Base-by-base conservation (phyloP, 2,329 filamentous ascomycete species). In the Aspergillus udagawae region DNA sequence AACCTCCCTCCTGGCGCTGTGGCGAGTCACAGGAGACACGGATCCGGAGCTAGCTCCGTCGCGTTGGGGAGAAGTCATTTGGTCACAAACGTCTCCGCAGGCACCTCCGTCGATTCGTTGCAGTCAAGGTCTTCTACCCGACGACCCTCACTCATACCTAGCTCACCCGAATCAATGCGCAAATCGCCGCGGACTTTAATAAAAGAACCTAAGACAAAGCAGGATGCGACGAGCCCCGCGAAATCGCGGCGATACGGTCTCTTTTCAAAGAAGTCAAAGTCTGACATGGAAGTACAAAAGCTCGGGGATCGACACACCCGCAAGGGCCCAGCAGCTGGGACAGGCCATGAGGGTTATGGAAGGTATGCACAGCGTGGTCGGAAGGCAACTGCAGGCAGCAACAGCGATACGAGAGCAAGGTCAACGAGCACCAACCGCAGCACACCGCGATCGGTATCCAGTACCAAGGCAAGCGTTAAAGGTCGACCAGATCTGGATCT, bases 321-420 rank as follows among this genome's bases (percentile, higher is more conserved):
- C 28, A 93, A 91, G 73, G 92, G 93, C 0, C 93, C 93, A 23
- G 85, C 83, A 17, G 93, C 93, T 44, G 93, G 93, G n/a, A 97
- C 93, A 41, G 93, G 93, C 0, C 92, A 97, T 67, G 93, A 97
- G 76, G 78, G 77, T 28, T 82, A 82, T 62, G 78, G 78, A 12
- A 80, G 73, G 62, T 79, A 80, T 65, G 70, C 71, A 4, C 72
- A 74, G 55, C 71, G 78, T 45, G 78, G 77, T 48, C 73, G 79
- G 53, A 78, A 75, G 58, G 53, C 70, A 52, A 80, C 77, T 53
- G 65, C 72, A 50, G 70, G 75, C 55, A 77, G 71, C 61, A 74
- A 64, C 32, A 77, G 67, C 50, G 71, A 71, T 14, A 73, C 69
- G 38, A 73, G 75, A 60, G 73, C 68, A 60, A 73, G 73, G 48